Conservation (phyloP, 768 basidiomycete genomes). For the Suillus fuscotomentosus region DNA sequence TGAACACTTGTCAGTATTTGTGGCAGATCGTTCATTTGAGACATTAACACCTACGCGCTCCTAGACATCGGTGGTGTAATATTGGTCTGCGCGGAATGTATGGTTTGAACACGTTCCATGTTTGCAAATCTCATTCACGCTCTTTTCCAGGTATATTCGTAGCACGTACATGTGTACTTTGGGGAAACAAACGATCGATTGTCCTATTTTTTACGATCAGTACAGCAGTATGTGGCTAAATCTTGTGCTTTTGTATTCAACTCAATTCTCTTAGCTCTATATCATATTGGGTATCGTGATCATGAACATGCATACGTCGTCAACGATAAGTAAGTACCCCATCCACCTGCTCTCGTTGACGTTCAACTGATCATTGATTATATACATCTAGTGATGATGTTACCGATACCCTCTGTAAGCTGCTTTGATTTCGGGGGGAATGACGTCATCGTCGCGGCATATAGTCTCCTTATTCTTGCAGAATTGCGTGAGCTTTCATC, state of each 20-base stretch:
- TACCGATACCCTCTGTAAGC: not conserved
- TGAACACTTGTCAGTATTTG: not conserved
- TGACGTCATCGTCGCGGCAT: not conserved
- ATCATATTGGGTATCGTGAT: not conserved
- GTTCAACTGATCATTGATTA: not conserved
- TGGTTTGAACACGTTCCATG: not conserved
- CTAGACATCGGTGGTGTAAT: not conserved
- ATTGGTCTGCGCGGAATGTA: not conserved
- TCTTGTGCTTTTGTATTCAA: not conserved
- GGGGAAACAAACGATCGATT: not conserved
- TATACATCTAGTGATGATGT: not conserved
- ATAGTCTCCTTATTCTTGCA: not conserved
- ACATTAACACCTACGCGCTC: not conserved
- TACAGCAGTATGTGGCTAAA: not conserved
- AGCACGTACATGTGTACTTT: not conserved
- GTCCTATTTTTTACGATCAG: not conserved
- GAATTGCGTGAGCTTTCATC: not conserved
- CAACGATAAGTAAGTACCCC: not conserved
- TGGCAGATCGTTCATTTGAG: not conserved
- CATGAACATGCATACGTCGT: not conserved
- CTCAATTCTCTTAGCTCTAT: not conserved
- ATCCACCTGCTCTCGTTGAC: not conserved
- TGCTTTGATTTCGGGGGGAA: not conserved
- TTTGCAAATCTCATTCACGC: not conserved
- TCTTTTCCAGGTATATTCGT: not conserved